These are phyloP conservation scores for Sporothrix globosa DNA, from an alignment of 2,329 filamentous ascomycete genomes.

Conservation along the genomic window DNA sequence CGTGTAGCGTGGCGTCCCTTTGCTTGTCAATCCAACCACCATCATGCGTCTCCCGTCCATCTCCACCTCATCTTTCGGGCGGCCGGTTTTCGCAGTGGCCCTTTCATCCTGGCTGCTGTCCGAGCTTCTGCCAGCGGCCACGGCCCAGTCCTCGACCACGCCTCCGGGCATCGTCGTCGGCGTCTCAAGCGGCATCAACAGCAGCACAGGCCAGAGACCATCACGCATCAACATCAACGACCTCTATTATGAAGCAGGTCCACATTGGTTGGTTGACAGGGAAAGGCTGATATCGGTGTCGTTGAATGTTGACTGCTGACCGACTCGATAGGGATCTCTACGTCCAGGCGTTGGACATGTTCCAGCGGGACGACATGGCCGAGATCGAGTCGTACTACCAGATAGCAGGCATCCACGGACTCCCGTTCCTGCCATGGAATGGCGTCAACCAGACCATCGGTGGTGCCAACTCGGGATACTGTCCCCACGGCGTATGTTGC, in stretches of 20 bases:
- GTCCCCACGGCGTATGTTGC: slow-evolving; percentile 47
- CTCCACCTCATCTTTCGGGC: background rate
- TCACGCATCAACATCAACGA: slow-evolving; percentile 53
- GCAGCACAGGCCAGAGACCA: slow-evolving; percentile 48
- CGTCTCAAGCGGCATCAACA: slow-evolving; percentile 44
- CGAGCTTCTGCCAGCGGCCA: background rate
- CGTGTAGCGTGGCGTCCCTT: background rate
- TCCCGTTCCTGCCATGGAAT: slow-evolving; percentile 45
- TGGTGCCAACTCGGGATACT: slow-evolving; percentile 48
- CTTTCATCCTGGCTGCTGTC: background rate
- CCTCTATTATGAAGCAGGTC: slow-evolving; percentile 48
- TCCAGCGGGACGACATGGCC: slow-evolving; percentile 48
- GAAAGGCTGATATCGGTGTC: background rate
- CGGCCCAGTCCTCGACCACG: background rate
- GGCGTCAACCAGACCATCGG: slow-evolving; percentile 43
- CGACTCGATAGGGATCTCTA: slow-evolving; percentile 51
- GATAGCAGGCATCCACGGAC: slow-evolving; percentile 47
- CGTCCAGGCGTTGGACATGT: slow-evolving; percentile 50
- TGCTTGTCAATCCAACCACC: background rate
- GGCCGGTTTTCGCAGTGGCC: background rate
- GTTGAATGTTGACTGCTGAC: slow-evolving; percentile 9
- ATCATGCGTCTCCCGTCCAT: background rate
- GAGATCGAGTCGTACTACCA: slow-evolving; percentile 56
- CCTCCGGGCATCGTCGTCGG: slow-evolving; percentile 43
- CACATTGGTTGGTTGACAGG: slow-evolving; percentile 48